These are phyloP conservation scores for cucumber (Cucumis sativus) DNA, from an alignment of 306 rosid genomes.

Conservation along the genomic window DNA sequence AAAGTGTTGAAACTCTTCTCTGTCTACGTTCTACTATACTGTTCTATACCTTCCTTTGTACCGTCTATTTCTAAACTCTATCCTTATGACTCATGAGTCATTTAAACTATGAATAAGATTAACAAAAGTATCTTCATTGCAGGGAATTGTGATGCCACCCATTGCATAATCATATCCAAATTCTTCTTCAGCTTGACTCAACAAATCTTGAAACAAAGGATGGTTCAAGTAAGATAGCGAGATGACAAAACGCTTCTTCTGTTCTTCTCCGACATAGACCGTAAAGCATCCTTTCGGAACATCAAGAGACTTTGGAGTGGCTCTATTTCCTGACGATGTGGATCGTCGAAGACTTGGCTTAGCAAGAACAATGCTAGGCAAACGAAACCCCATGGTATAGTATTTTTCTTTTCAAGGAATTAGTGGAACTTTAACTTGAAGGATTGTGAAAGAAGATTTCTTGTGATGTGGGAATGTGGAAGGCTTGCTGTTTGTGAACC, in stretches of 20 bases:
- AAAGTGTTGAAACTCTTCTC: not conserved
- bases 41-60: not conserved
- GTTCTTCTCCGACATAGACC: slow-evolving; percentile 27
- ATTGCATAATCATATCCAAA: slow-evolving; percentile 27
- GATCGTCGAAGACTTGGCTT: not conserved
- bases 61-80: not conserved
- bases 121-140: slow-evolving; percentile 9
- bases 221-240: slow-evolving; percentile 27
- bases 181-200: slow-evolving; percentile 27
- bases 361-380: slow-evolving; percentile 5
- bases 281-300: slow-evolving; percentile 20
- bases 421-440: not conserved
- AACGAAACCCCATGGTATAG: slow-evolving; percentile 13
- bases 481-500: slow-evolving; percentile 13
- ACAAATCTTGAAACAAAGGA: slow-evolving; percentile 22
- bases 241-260: slow-evolving; percentile 23
- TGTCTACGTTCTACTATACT: not conserved
- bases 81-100: not conserved
- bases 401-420: not conserved
- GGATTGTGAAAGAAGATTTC: not conserved
- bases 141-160: slow-evolving; percentile 31
- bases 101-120: not conserved
- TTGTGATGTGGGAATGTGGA: not conserved
- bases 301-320: not conserved
- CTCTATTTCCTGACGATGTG: not conserved